phyloP scores from a whole-genome alignment of 2,329 filamentous ascomycete genomes.

The Nothopassalora personata region DNA sequence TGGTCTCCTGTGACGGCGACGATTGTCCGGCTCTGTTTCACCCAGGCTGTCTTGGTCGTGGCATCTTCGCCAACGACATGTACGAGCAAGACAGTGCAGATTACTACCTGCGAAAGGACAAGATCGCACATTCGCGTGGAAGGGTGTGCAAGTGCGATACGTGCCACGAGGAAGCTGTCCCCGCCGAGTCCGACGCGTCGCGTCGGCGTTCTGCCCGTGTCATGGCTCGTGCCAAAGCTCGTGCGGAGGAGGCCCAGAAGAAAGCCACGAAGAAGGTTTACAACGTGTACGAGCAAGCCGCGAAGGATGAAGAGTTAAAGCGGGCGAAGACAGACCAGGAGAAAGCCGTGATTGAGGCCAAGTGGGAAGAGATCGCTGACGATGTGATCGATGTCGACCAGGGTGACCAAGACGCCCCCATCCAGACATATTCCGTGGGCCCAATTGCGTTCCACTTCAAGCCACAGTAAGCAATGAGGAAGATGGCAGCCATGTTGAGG shows the following conservation, averaged over 20 bases:
- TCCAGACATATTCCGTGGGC: neutral
- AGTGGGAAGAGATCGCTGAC: neutral
- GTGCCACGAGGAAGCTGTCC: neutral
- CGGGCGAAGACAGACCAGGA: neutral
- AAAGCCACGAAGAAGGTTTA: neutral
- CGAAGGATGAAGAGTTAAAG: neutral
- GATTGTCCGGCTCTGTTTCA: neutral
- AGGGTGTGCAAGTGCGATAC: neutral
- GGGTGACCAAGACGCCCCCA: neutral
- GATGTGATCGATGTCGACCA: neutral
- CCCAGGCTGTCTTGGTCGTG: neutral
- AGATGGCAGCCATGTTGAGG: neutral
- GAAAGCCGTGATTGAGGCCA: neutral
- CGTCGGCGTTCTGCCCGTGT: neutral
- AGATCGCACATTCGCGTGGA: neutral
- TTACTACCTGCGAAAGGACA: neutral
- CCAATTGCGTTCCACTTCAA: neutral
- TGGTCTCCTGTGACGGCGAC: neutral
- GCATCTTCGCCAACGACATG: neutral
- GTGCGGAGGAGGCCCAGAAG: neutral
- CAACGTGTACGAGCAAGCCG: neutral
- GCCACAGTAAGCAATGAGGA: neutral
- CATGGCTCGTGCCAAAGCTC: neutral
- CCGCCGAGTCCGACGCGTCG: neutral
- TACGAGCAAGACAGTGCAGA: neutral